Evolutionary conservation across 495 filamentous ascomycete genomes (phyloP).

Genomic region (Penicillium tannophilum): DNA sequence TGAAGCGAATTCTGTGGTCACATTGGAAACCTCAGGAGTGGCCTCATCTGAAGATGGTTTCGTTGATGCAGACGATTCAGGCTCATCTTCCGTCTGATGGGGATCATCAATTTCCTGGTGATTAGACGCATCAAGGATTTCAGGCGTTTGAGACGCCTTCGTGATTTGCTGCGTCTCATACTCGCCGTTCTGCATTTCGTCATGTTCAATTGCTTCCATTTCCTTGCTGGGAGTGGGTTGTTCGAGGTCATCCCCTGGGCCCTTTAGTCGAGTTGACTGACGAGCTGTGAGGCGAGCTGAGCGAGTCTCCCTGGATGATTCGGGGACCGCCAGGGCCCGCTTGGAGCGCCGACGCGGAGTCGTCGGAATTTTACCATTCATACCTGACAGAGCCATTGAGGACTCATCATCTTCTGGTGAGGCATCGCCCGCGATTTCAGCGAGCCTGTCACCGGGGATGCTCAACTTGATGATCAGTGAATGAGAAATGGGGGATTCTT

Average conservation of each 20-base stretch:
- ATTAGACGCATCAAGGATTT: neutral
- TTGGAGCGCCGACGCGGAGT: conserved; percentile 26
- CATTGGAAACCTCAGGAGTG: neutral
- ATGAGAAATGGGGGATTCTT: neutral
- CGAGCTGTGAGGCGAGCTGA: conserved; percentile 42
- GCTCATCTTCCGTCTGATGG: conserved; percentile 11
- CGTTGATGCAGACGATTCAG: neutral
- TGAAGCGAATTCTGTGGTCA: conserved; percentile 8
- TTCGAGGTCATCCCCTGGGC: conserved; percentile 25
- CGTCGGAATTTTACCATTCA: conserved; percentile 21
- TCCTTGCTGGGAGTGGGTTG: conserved; percentile 24
- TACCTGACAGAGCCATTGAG: conserved; percentile 14
- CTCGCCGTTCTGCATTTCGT: neutral
- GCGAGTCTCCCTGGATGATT: conserved; percentile 43
- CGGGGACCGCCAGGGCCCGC: conserved; percentile 31
- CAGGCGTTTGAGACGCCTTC: conserved; percentile 12
- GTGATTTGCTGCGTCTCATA: conserved; percentile 6
- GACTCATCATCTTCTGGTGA: conserved; percentile 3
- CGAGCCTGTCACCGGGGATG: conserved; percentile 11
- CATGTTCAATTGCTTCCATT: conserved; percentile 1
- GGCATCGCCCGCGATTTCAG: neutral
- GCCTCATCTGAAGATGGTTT: neutral
- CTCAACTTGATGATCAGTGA: conserved; percentile 27
- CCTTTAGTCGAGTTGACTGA: conserved; percentile 39
- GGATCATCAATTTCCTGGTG: conserved; percentile 3